These are phyloP conservation scores for Trichoderma oligosporum DNA, from an alignment of 2,329 filamentous ascomycete genomes.

Conservation along the genomic window DNA sequence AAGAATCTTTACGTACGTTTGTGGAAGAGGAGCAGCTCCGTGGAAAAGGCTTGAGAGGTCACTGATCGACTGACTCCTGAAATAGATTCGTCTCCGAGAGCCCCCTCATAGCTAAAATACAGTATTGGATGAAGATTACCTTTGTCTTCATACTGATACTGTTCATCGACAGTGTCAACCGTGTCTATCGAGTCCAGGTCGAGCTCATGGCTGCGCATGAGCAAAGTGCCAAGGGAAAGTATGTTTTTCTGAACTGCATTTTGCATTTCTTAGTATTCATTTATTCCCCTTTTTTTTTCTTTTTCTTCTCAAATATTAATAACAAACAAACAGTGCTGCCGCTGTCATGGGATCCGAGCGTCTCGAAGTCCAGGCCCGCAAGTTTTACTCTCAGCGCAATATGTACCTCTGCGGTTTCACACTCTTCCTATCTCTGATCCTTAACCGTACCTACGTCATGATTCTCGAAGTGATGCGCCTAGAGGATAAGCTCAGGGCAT, in stretches of 20 bases:
- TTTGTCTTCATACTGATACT: slow-evolving; percentile 99
- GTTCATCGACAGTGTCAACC: slow-evolving; percentile 92
- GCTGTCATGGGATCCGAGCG: slow-evolving; percentile 86
- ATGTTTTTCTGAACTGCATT: slow-evolving; percentile 30
- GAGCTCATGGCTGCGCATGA: slow-evolving; percentile 75
- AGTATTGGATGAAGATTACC: slow-evolving; percentile 98
- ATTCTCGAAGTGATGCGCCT: slow-evolving; percentile 87
- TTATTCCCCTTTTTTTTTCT: too few relatives aligned
- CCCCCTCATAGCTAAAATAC: slow-evolving; percentile 78
- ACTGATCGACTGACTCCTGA: not conserved
- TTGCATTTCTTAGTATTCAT: not conserved
- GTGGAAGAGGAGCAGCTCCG: slow-evolving; percentile 25
- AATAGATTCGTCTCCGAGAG: slow-evolving; percentile 90
- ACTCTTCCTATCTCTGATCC: slow-evolving; percentile 95
- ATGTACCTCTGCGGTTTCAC: slow-evolving; percentile 99
- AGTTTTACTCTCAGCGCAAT: slow-evolving; percentile 99
- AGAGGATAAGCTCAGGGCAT: slow-evolving; percentile 83
- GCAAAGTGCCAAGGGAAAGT: slow-evolving; percentile 43
- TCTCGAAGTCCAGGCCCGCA: slow-evolving; percentile 97
- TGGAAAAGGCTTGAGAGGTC: too few relatives aligned
- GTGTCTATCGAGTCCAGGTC: slow-evolving; percentile 93
- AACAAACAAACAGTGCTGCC: slow-evolving; percentile 37
- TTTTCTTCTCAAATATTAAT: too few relatives aligned
- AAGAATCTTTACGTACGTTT: slow-evolving; percentile 71
- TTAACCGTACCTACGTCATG: slow-evolving; percentile 98